Percentiles rank a stretch among this genome's conserved stretches.
Evolutionary conservation across 768 basidiomycete species (phyloP).

Genomic region (Pilatotrama ljubarskyi): DNA sequence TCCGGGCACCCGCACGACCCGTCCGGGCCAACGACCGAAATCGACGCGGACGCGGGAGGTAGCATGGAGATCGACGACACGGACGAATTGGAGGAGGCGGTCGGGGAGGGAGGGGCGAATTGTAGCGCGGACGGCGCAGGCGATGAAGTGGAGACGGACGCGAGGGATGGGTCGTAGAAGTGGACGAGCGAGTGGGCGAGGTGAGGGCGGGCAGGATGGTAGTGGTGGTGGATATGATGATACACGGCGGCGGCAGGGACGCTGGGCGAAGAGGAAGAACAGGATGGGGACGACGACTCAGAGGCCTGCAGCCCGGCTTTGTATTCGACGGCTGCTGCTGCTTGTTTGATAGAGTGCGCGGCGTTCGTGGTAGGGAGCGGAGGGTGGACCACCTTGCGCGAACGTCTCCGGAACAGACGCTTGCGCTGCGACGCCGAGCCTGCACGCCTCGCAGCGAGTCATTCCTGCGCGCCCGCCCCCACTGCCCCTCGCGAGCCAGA

Average conservation of each 20-base stretch:
- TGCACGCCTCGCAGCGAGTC: slow-evolving; percentile 25
- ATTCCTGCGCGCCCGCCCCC: slow-evolving; percentile 12
- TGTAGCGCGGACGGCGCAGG: slow-evolving; percentile 11
- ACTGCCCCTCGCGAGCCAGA: neutral
- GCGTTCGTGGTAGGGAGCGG: no score
- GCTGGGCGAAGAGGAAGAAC: no score
- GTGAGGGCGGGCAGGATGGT: neutral
- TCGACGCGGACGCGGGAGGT: slow-evolving; percentile 1
- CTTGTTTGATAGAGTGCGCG: no score
- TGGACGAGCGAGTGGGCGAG: neutral
- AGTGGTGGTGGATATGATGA: neutral
- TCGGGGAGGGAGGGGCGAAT: slow-evolving; percentile 14
- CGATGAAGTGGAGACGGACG: neutral
- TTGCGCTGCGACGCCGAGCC: slow-evolving; percentile 12
- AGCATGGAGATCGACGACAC: slow-evolving; percentile 15
- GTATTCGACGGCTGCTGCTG: neutral
- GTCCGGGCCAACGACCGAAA: neutral
- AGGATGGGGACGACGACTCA: slow-evolving; percentile 3
- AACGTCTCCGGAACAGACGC: slow-evolving; percentile 17
- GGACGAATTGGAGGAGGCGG: slow-evolving; percentile 13
- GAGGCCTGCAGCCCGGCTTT: slow-evolving; percentile 16
- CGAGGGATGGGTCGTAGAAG: neutral
- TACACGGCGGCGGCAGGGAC: neutral
- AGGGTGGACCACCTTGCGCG: neutral
- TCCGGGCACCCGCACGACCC: no score